Evolutionary conservation across 2,329 filamentous ascomycete genomes (phyloP), one percentile per base, ranked within the genome.

Genomic region (Blastomyces silverae): DNA sequence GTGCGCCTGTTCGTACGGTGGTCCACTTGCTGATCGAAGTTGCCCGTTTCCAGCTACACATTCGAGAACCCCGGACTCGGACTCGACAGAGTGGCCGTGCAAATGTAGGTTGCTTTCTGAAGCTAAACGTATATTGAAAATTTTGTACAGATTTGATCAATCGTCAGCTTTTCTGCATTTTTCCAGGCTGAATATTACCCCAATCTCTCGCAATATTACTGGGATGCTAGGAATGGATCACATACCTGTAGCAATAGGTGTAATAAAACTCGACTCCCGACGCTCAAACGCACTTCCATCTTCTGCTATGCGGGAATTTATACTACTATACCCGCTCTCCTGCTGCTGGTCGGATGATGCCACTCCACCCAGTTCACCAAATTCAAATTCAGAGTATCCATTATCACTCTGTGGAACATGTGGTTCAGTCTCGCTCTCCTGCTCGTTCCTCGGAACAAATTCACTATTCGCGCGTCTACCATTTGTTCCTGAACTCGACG

Each of bases 171-270:
- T 46, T 46, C 20, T 46, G 2, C 8, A 20, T 25, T 11, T 42
- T 58, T 39, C 31, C 37, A 37, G 15, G 5, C 31, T 55, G 2
- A 11, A 37, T 20, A 37, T n/a, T 39, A 15, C 34, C 37, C 37
- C 37, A 39, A 39, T n/a, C 7, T 22, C 5, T 13, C 44, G 31
- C 31, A 52, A 17, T 15, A 11, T 17, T 56, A 58, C 34, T 10
- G 37, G 39, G 20, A 1, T n/a, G 5, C 37, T 20, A n/a, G 3
- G 42, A 7, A 2, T 25, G 39, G 39, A 46, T 34, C 39, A 61
- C 58, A 50, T 61, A 61, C 58, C 58, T 34, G 58, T 61, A 48
- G 44, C 58, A 61, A 61, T 31, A 48, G 39, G 39, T 13, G 58
- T 48, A 61, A 50, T 48, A 61, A 50, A 61, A 22, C 15, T 22